Evolutionary conservation across 1,139 yeast genomes (phyloP), one percentile per base, ranked within the genome.

Genomic region (Saccharomyces hybrid): DNA sequence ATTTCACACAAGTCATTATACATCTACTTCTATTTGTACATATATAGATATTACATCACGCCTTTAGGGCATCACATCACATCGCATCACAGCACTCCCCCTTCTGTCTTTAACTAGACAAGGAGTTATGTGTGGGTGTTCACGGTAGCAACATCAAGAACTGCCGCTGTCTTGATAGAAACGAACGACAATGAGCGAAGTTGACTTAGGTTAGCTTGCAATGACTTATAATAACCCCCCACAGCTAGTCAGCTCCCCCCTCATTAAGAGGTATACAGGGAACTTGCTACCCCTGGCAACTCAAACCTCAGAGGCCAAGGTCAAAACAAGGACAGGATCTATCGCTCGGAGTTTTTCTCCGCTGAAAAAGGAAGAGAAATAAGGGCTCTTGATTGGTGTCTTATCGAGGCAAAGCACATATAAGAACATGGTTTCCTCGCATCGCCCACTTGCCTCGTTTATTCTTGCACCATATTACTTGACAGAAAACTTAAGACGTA

Each of bases 301-400:
- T 38, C 12, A 38, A 38, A 19, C 44, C 19, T 38, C 12, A 38
- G 19, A 38, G 24, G n/a, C 24, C 12, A 19, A 38, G 24, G 24
- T 19, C 24, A 16, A 16, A 19, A 38, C 44, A 38, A 38, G 24
- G n/a, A 12, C 19, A 38, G 44, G 44, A 38, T 16, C 44, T 38
- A 38, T 38, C 44, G 44, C 44, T 38, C 44, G 44, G 44, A 38
- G 26, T 38, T 9, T 19, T 38, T 38, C 44, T 16, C 44, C 44
- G 24, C 11, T 16, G 44, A 38, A 38, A 38, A 38, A 38, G 19
- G 24, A 38, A 38, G 44, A 38, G 44, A 38, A 16, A 38, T 38
- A 38, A 38, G 44, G 44, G 44, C 44, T 12, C 44, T 38, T 38
- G 44, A 38, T 38, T 38, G 44, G 44, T 38, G 44, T 38, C 44